A percentile compares a stretch with the other conserved stretches of the same genome.
Evolutionary conservation across 1,139 yeast genomes (phyloP).

Genomic region (Suhomyces taliae): DNA sequence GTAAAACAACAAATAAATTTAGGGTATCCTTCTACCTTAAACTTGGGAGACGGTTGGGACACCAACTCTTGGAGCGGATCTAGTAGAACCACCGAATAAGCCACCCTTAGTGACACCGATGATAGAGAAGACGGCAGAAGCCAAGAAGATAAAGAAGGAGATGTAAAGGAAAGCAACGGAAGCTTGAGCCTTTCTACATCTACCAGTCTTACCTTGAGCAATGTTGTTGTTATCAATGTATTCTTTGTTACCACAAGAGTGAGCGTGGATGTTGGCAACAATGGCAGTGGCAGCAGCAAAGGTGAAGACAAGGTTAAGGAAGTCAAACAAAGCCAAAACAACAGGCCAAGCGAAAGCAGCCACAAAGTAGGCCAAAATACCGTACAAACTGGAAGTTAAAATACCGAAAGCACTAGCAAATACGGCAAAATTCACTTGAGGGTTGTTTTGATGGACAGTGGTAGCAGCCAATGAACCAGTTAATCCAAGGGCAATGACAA

Average conservation of each 20-base stretch:
- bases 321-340: slow-evolving; percentile 70
- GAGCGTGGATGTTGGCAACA: slow-evolving; percentile 84
- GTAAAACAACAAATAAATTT: neutral
- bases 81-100: slow-evolving; percentile 65
- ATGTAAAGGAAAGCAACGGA: slow-evolving; percentile 87
- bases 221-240: slow-evolving; percentile 68
- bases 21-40: slow-evolving; percentile 25
- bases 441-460: slow-evolving; percentile 53
- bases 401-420: slow-evolving; percentile 87
- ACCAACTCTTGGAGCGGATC: slow-evolving; percentile 69
- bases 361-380: slow-evolving; percentile 73
- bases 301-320: slow-evolving; percentile 85
- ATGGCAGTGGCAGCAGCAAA: slow-evolving; percentile 93
- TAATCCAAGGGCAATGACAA: slow-evolving; percentile 78
- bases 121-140: slow-evolving; percentile 62
- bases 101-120: slow-evolving; percentile 67
- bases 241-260: slow-evolving; percentile 71
- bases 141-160: slow-evolving; percentile 73
- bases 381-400: slow-evolving; percentile 77
- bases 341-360: slow-evolving; percentile 87
- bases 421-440: slow-evolving; percentile 85
- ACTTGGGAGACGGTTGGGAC: slow-evolving; percentile 89
- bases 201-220: slow-evolving; percentile 69
- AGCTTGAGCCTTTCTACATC: slow-evolving; percentile 97
- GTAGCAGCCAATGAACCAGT: slow-evolving; percentile 82